Evolutionary conservation across 257 asterid genomes (phyloP).

Genomic region (Nicotiana tabacum): DNA sequence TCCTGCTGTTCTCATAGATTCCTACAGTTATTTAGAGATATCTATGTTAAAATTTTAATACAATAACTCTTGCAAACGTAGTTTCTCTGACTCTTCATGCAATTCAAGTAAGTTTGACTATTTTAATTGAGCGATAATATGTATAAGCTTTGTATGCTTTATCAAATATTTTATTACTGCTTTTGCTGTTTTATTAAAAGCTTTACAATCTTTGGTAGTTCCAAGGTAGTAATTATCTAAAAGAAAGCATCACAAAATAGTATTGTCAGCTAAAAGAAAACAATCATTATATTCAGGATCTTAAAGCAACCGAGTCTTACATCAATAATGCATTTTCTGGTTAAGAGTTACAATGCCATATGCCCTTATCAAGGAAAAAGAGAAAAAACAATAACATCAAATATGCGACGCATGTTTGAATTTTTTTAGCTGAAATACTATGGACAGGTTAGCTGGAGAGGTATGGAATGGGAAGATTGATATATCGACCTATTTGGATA

Average conservation of each 20-base stretch:
- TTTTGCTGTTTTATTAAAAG: not conserved
- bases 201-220: not conserved
- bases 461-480: not conserved
- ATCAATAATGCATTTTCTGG: not conserved
- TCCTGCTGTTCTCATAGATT: no score
- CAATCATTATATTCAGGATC: not conserved
- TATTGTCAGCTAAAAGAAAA: not conserved
- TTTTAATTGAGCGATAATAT: not conserved
- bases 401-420: not conserved
- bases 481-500: not conserved
- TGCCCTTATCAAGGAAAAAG: no score
- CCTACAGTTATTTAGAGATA: not conserved
- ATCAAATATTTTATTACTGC: not conserved
- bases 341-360: not conserved
- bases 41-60: not conserved
- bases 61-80: not conserved
- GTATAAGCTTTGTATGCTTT: not conserved
- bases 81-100: not conserved
- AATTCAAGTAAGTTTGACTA: not conserved
- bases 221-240: not conserved
- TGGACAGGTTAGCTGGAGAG: not conserved
- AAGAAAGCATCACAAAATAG: not conserved
- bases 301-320: not conserved
- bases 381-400: no score
- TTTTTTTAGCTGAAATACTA: not conserved